phyloP scores from a whole-genome alignment of 1,284 basidiomycete genomes.

The Trametes polyzona region DNA sequence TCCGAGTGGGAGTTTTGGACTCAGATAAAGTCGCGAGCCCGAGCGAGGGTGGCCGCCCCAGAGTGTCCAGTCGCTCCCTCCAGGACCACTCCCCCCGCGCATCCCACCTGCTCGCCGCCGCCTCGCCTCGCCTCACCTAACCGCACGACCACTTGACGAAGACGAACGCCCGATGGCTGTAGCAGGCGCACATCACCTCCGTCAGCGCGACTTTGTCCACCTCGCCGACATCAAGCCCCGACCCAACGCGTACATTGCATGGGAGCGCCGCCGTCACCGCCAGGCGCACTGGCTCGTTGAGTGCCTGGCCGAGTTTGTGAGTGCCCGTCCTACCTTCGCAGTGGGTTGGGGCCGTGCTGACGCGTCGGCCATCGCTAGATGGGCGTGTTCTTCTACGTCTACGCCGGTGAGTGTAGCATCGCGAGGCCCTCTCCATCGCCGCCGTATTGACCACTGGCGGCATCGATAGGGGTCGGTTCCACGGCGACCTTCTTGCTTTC shows the following conservation, averaged over 20 bases:
- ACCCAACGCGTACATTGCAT: slow-evolving; percentile 44
- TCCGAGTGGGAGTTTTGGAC: background rate
- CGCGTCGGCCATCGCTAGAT: slow-evolving; percentile 21
- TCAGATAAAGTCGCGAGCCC: slow-evolving; percentile 9
- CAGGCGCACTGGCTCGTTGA: slow-evolving; percentile 57
- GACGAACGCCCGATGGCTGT: slow-evolving; percentile 1
- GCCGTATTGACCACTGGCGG: background rate
- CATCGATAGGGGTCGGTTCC: slow-evolving; percentile 56
- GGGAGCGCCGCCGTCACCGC: slow-evolving; percentile 57
- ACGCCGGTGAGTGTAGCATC: slow-evolving; percentile 45
- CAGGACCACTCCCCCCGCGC: slow-evolving; percentile 1
- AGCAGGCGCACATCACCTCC: slow-evolving; percentile 20
- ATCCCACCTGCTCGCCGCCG: background rate
- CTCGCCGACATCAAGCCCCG: slow-evolving; percentile 34
- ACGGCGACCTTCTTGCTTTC: slow-evolving; percentile 57
- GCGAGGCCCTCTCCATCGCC: background rate
- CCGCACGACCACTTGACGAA: background rate
- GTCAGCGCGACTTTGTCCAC: slow-evolving; percentile 27
- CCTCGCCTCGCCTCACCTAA: background rate
- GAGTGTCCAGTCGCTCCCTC: slow-evolving; percentile 7
- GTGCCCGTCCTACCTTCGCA: slow-evolving; percentile 11
- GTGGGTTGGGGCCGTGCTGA: slow-evolving; percentile 37
- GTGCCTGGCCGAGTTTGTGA: slow-evolving; percentile 61
- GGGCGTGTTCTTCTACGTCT: slow-evolving; percentile 54
- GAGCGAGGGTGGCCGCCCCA: background rate